Evolutionary conservation across 192 early-diverging fungal genomes (phyloP).

Genomic region (Podila minutissima): DNA sequence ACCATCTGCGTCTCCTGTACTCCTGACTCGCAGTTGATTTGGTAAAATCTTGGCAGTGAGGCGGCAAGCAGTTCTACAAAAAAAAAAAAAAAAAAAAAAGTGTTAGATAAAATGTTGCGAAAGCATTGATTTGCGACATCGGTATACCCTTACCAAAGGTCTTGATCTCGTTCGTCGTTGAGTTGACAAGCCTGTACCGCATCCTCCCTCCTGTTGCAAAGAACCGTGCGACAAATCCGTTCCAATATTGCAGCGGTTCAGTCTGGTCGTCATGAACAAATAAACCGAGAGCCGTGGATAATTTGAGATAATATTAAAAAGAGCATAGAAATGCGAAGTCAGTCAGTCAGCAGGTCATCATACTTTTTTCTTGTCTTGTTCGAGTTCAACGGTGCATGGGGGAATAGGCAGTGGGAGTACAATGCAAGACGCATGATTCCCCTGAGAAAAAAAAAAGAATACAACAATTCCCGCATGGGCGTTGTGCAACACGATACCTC

Average conservation of each 20-base stretch:
- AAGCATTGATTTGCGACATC: background rate
- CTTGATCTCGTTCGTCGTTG: slow-evolving; percentile 19
- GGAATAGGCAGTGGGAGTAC: too few species aligned
- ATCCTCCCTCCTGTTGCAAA: slow-evolving; percentile 19
- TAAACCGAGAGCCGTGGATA: background rate
- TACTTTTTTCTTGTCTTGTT: too few species aligned
- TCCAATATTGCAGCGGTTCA: slow-evolving; percentile 26
- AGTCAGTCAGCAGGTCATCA: too few species aligned
- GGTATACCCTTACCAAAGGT: slow-evolving; percentile 18
- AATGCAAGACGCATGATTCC: too few species aligned
- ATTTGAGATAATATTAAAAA: background rate
- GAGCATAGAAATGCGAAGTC: background rate
- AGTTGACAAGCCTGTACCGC: slow-evolving; percentile 19
- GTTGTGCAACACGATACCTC: slow-evolving; percentile 16
- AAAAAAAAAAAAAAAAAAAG: background rate
- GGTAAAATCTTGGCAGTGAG: slow-evolving; percentile 32
- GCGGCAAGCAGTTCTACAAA: slow-evolving; percentile 20
- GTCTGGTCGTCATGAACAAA: slow-evolving; percentile 1
- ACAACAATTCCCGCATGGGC: background rate
- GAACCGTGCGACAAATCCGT: slow-evolving; percentile 16
- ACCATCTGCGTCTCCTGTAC: slow-evolving; percentile 30
- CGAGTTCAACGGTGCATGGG: too few species aligned
- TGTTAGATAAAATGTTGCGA: background rate
- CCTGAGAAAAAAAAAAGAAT: background rate
- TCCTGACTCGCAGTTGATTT: slow-evolving; percentile 22